Base-by-base conservation (phyloP, 2,329 filamentous ascomycete species). In the Trichoderma pleuroti region DNA sequence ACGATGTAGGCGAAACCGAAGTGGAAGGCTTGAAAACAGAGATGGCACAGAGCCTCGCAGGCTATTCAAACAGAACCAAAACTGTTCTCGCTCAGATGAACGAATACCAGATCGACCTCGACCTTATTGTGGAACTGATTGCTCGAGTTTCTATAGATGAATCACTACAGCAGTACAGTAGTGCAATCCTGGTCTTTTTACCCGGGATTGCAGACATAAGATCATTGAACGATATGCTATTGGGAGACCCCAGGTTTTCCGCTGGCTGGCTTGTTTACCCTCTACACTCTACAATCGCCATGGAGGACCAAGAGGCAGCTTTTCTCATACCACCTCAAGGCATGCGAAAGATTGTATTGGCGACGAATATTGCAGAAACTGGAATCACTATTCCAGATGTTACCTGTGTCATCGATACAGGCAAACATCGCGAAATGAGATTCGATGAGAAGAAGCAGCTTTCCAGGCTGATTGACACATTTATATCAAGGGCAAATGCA, bases 361-460 rank as follows among this genome's bases (percentile, higher is more conserved):
- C 96, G 2, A 99, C 96, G 16, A 99, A 99, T 78, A 99, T 99
- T 79, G 96, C 96, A 5, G 96, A 99, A 80, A 99, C 96, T 0
- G 96, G 96, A 83, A 97, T 99, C 77, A 99, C 96, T 0, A 99
- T 99, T 74, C 96, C 96, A 1, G 96, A 99, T 78, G 93, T 99
- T 34, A 98, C 96, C 0, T 97, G 94, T 76, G 96, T 99, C 59
- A 92, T 99, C 71, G 96, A 99, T 80, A 94, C 94, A 0, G 96
- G 96, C 70, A 98, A 97, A 80, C 95, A 98, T 81, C 94, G 97
- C 74, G 95, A 97, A 80, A 98, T 98, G 95, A 87, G 95, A 32
- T 98, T 97, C 76, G 95, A 99, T 77, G 96, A 99, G 82, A 89
- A 93, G 69, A 88, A 94, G 70, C 96, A 99, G 77, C 85, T 99